A percentile compares a stretch with the other conserved stretches of the same genome.
Evolutionary conservation across 2,329 filamentous ascomycete genomes (phyloP).

Genomic region (Penicillium sp.): DNA sequence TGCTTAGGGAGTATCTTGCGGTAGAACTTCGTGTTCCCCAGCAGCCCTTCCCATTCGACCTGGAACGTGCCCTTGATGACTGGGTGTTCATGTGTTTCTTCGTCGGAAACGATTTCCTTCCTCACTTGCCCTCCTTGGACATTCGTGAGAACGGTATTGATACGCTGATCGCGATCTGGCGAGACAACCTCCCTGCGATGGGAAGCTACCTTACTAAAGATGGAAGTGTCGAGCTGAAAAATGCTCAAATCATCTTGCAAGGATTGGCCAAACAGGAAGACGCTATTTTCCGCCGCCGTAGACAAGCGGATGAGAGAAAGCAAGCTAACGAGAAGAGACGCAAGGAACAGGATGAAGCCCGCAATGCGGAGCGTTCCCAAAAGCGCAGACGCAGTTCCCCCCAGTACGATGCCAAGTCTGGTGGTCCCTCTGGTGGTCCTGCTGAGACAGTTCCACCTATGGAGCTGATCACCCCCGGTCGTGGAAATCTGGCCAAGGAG

Average conservation of each 20-base stretch:
- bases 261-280: slow-evolving; percentile 92
- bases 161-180: slow-evolving; percentile 94
- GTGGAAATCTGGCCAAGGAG: slow-evolving; percentile 57
- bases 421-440: slow-evolving; percentile 28
- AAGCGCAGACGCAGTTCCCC: slow-evolving; percentile 50
- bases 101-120: slow-evolving; percentile 96
- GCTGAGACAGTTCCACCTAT: slow-evolving; percentile 47
- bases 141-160: slow-evolving; percentile 98
- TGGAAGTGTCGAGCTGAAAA: slow-evolving; percentile 82
- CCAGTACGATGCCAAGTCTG: slow-evolving; percentile 37
- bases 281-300: slow-evolving; percentile 84
- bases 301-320: slow-evolving; percentile 80
- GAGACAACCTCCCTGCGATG: slow-evolving; percentile 87
- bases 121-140: slow-evolving; percentile 94
- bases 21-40: slow-evolving; percentile 82
- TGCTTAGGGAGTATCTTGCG: slow-evolving; percentile 89
- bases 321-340: slow-evolving; percentile 78
- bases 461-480: slow-evolving; percentile 60
- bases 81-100: slow-evolving; percentile 99
- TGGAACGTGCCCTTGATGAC: slow-evolving; percentile 92
- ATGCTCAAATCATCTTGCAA: slow-evolving; percentile 83
- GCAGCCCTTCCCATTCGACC: slow-evolving; percentile 84
- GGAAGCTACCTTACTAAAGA: slow-evolving; percentile 96
- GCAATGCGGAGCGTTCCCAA: slow-evolving; percentile 48
- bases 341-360: slow-evolving; percentile 67